Base-by-base conservation (phyloP, 805 yeast species). In the Cyberlindnera galapagoensis region DNA sequence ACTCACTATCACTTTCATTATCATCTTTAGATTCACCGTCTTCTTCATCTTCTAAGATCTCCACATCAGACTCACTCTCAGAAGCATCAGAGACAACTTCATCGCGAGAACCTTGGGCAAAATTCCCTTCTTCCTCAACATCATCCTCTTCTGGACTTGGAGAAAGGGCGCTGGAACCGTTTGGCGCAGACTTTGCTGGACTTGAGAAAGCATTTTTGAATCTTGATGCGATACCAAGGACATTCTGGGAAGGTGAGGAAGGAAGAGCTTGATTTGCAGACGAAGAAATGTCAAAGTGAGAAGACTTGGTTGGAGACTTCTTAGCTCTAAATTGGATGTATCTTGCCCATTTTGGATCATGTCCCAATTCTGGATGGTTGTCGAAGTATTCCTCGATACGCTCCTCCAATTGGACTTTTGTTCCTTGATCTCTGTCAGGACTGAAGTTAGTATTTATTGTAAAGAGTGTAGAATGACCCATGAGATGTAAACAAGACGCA, bases 301-400 rank as follows among this genome's bases (percentile, higher is more conserved):
- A 30, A 11, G 39, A 23, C 39, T 52, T 52, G 25, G 26, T 42
- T 35, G 59, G 57, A 15, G 59, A 51, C 23, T 31, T 34, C 41
- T 36, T 54, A 40, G 39, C 40, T 44, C 55, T 48, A 33, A 44
- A 50, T n/a, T 25, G 33, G 18, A 47, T 46, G 26, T 27, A 56
- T 31, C 49, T 56, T 29, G 29, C 40, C 36, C 36, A 56, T 9
- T 39, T 37, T 1, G 29, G 28, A 25, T 43, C 44, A 14, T 38
- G 41, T 28, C 42, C 54, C 38, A 56, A 47, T 38, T 53, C 57
- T 12, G 61, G 60, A 32, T 56, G 51, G 35, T 42, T 39, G 33
- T 53, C 55, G 30, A 56, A 47, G 35, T 52, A 47, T 24, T 30
- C 42, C 23, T 30, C 24, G 16, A 56, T 34, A 40, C 57, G 49